Evolutionary conservation across 2,329 filamentous ascomycete genomes (phyloP).

Genomic region (Parascedosporium putredinis): DNA sequence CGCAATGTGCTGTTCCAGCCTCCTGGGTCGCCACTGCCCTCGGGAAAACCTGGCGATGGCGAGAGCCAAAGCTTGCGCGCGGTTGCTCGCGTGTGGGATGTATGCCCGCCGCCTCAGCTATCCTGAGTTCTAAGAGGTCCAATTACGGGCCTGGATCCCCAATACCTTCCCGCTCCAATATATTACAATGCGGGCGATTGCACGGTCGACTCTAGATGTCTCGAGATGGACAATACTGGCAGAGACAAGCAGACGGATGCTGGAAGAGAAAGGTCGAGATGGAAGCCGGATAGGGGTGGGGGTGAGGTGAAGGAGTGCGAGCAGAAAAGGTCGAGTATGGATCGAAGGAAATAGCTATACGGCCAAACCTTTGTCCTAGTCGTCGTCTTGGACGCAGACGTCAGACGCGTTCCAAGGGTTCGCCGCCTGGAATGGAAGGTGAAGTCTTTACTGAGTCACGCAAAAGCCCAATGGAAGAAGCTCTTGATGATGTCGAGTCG

Average conservation of each 20-base stretch:
- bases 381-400: neutral
- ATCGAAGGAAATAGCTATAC: neutral
- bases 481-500: neutral
- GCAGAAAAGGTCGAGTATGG: neutral
- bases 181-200: neutral
- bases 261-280: no score
- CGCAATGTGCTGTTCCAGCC: no score
- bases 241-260: no score
- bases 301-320: neutral
- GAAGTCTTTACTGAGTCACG: neutral
- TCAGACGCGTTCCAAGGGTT: neutral
- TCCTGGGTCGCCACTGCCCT: neutral
- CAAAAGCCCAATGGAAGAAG: constrained; percentile 1
- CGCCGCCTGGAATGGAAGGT: neutral
- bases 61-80: neutral
- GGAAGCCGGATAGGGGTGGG: no score
- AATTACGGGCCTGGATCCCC: neutral
- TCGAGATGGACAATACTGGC: no score
- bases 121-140: neutral
- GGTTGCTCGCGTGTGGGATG: neutral
- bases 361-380: neutral
- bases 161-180: neutral
- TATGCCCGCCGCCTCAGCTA: neutral
- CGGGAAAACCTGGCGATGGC: neutral
- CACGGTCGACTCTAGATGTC: neutral